These are phyloP conservation scores for Galeopsis tetrahit DNA, from an alignment of 257 asterid species.

Conservation along the genomic window DNA sequence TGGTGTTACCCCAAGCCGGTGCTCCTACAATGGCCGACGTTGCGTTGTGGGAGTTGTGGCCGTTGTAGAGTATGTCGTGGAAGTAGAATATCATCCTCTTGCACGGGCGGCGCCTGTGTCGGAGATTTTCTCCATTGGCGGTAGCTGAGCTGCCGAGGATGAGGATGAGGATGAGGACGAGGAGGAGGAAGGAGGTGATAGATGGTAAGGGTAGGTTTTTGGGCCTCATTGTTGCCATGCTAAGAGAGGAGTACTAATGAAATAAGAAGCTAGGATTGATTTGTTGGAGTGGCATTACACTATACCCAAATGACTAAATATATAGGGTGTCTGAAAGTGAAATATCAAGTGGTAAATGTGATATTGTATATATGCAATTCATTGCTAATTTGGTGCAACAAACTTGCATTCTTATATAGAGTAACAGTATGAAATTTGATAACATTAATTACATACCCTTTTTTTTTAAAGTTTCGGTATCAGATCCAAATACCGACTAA, in stretches of 20 bases:
- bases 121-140: background rate
- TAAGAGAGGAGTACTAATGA: background rate
- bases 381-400: background rate
- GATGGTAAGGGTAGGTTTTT: slow-evolving; percentile 30
- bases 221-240: slow-evolving; percentile 32
- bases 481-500: too few species aligned
- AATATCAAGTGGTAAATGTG: background rate
- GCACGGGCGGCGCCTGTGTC: slow-evolving; percentile 48
- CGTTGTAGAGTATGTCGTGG: slow-evolving; percentile 80
- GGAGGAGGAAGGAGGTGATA: slow-evolving; percentile 13
- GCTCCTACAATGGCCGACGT: slow-evolving; percentile 71
- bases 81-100: slow-evolving; percentile 57
- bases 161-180: slow-evolving; percentile 32
- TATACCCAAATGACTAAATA: background rate
- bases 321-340: background rate
- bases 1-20: slow-evolving; percentile 70
- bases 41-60: slow-evolving; percentile 64
- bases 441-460: too few species aligned
- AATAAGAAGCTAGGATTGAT: too few species aligned
- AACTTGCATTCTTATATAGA: too few species aligned
- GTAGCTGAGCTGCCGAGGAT: slow-evolving; percentile 29
- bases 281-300: background rate
- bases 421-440: too few species aligned
- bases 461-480: too few species aligned
- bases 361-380: background rate